These are phyloP conservation scores for Amesomyces nigricolor DNA, from an alignment of 2,329 filamentous ascomycete genomes.

Conservation along the genomic window DNA sequence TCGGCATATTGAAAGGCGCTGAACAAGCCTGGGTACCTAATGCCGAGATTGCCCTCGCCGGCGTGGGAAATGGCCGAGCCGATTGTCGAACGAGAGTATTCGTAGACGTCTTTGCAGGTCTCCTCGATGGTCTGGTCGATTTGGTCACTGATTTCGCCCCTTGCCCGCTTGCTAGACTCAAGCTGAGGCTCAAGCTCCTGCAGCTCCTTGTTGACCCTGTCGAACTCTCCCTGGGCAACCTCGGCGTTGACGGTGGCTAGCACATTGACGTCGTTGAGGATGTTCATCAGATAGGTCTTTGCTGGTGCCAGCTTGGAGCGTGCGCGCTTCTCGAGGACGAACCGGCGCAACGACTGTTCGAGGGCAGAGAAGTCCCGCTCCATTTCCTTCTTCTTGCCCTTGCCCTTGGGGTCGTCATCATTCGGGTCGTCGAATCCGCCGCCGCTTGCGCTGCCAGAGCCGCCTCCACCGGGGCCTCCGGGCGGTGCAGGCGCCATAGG, in stretches of 20 bases:
- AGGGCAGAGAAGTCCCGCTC: constrained; percentile 83
- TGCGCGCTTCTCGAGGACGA: constrained; percentile 92
- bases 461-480: constrained; percentile 49
- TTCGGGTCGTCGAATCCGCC: constrained; percentile 48
- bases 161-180: constrained; percentile 76
- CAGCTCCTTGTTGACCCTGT: constrained; percentile 75
- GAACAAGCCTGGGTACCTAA: constrained; percentile 81
- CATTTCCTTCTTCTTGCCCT: constrained; percentile 85
- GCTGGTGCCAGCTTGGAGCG: constrained; percentile 93
- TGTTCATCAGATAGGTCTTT: constrained; percentile 90
- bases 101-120: constrained; percentile 79
- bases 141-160: constrained; percentile 71
- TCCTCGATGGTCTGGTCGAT: constrained; percentile 78
- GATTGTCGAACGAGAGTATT: constrained; percentile 71
- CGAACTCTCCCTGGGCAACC: constrained; percentile 77
- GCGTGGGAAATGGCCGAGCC: constrained; percentile 69
- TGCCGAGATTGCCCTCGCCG: constrained; percentile 70
- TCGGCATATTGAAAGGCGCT: constrained; percentile 88
- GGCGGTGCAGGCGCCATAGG: constrained; percentile 60
- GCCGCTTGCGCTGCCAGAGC: constrained; percentile 48
- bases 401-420: constrained; percentile 59
- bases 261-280: constrained; percentile 78
- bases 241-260: constrained; percentile 83
- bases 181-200: constrained; percentile 77
- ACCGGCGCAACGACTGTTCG: constrained; percentile 81